phyloP scores from a whole-genome alignment of 768 basidiomycete genomes.

The Mycena rosella region DNA sequence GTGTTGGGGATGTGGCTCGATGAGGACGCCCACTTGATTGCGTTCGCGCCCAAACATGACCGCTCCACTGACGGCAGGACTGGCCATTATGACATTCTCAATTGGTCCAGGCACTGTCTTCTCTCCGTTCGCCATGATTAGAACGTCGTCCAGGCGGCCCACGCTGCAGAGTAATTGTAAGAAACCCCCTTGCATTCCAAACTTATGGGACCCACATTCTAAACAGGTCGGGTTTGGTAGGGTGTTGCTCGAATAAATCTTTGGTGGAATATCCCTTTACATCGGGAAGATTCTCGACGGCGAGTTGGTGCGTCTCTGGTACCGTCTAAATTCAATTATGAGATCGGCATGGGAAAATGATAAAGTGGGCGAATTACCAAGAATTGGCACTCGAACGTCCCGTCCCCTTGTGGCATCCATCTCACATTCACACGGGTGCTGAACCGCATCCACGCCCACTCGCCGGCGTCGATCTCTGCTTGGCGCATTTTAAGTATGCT shows the following conservation, averaged over 20 bases:
- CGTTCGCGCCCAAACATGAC: constrained; percentile 33
- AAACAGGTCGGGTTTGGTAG: constrained; percentile 46
- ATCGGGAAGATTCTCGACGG: constrained; percentile 50
- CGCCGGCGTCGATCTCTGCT: constrained; percentile 38
- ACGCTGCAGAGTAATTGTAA: constrained; percentile 33
- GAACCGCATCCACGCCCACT: constrained; percentile 49
- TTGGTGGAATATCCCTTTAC: constrained; percentile 45
- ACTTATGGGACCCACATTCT: constrained; percentile 39
- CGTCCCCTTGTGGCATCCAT: constrained; percentile 54
- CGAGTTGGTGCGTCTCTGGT: constrained; percentile 47
- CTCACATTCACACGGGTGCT: constrained; percentile 42
- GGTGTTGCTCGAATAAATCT: constrained; percentile 49
- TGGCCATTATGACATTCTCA: constrained; percentile 37
- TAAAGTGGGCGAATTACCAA: constrained; percentile 45
- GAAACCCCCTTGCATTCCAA: not conserved
- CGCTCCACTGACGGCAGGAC: constrained; percentile 33
- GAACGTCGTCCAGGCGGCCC: constrained; percentile 48
- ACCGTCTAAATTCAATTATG: constrained; percentile 40
- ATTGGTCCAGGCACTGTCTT: constrained; percentile 47
- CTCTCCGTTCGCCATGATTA: constrained; percentile 45
- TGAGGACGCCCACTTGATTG: constrained; percentile 40
- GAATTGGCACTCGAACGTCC: constrained; percentile 53
- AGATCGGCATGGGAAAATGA: not conserved
- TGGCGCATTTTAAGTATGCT: constrained; percentile 29
- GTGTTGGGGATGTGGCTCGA: constrained; percentile 35